phyloP scores from a whole-genome alignment of 768 basidiomycete species.

The Mycena epipterygia region DNA sequence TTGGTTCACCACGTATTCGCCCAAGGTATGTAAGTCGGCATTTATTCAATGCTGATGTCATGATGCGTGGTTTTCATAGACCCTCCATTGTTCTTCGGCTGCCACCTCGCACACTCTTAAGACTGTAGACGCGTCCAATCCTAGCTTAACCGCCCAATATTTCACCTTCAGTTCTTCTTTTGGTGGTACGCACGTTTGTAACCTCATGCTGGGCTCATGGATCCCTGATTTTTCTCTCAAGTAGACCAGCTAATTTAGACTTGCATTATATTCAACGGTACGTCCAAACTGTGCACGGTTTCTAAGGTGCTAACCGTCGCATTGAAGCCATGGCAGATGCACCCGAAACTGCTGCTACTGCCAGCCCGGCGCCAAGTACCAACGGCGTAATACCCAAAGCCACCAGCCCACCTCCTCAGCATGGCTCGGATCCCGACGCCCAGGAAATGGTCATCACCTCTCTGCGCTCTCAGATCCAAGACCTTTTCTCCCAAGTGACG shows the following conservation, averaged over 20 bases:
- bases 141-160: background rate
- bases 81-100: background rate
- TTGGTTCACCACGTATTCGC: background rate
- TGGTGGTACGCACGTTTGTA: conserved; percentile 23
- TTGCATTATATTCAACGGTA: background rate
- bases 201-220: background rate
- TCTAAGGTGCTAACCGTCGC: background rate
- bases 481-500: conserved; percentile 91
- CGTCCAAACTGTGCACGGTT: background rate
- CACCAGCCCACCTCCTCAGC: conserved; percentile 14
- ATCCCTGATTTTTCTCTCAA: conserved; percentile 10
- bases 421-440: conserved; percentile 65
- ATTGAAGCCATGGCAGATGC: conserved; percentile 24
- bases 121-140: conserved; percentile 5
- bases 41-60: background rate
- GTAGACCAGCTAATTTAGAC: conserved; percentile 6
- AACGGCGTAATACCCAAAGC: conserved; percentile 21
- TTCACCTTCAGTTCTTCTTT: background rate
- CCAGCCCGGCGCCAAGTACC: conserved; percentile 21
- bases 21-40: background rate
- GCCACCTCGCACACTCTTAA: background rate
- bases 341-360: conserved; percentile 14
- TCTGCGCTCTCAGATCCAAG: conserved; percentile 84
- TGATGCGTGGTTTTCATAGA: conserved; percentile 18
- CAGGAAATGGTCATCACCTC: conserved; percentile 88